Conservation (phyloP, 805 yeast genomes). For the Starmerella geochares region DNA sequence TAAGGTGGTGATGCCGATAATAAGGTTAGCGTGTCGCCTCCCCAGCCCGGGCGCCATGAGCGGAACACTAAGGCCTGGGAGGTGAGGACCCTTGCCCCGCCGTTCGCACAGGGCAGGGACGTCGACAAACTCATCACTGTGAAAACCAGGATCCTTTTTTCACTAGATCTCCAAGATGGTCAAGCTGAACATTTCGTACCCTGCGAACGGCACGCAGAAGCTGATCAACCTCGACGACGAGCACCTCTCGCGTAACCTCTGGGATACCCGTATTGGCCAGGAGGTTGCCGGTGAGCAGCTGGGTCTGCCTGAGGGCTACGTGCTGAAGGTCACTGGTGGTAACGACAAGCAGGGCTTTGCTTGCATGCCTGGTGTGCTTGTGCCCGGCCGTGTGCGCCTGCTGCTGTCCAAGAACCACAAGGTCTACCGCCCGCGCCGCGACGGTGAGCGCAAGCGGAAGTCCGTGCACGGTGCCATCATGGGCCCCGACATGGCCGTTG, state of each 20-base stretch:
- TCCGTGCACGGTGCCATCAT: slow-evolving; percentile 99
- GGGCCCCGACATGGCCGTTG: slow-evolving; percentile 91
- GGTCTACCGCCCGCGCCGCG: slow-evolving; percentile 99
- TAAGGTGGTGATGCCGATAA: not conserved
- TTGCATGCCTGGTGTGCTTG: slow-evolving; percentile 99
- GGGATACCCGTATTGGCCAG: slow-evolving; percentile 99
- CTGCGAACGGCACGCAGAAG: slow-evolving; percentile 99
- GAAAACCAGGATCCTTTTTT: slow-evolving; percentile 13
- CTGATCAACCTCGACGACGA: slow-evolving; percentile 96
- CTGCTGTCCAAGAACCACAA: slow-evolving; percentile 88
- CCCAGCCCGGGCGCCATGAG: not conserved
- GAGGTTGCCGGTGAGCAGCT: slow-evolving; percentile 98
- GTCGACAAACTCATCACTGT: slow-evolving; percentile 7
- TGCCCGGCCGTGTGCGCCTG: slow-evolving; percentile 98
- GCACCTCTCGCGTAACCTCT: slow-evolving; percentile 95
- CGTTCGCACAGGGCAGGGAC: slow-evolving; percentile 4
- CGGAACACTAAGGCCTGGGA: not conserved
- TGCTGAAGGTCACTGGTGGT: slow-evolving; percentile 98
- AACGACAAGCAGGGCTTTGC: slow-evolving; percentile 99
- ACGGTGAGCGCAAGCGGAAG: slow-evolving; percentile 99
- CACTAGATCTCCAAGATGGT: slow-evolving; percentile 21
- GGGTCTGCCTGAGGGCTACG: slow-evolving; percentile 98
- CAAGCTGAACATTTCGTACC: slow-evolving; percentile 98
- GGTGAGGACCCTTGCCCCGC: slow-evolving; percentile 1
- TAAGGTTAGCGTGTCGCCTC: not conserved